phyloP scores from a whole-genome alignment of 2,329 filamentous ascomycete genomes.

The Bimuria novae-zelandiae region DNA sequence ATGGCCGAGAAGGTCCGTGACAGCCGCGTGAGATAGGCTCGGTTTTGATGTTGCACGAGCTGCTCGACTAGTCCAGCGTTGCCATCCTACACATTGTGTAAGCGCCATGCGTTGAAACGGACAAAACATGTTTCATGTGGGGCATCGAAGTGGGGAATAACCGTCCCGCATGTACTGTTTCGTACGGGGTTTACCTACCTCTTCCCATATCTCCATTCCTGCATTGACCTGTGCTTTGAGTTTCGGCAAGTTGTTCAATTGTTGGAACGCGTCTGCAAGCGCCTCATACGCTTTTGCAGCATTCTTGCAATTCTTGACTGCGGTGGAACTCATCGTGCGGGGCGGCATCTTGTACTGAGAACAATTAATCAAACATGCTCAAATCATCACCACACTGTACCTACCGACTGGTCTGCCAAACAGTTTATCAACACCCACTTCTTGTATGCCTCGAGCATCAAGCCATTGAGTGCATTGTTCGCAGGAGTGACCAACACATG shows the following conservation, averaged over 20 bases:
- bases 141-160: neutral
- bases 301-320: conserved; percentile 61
- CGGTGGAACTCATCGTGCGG: conserved; percentile 57
- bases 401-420: conserved; percentile 67
- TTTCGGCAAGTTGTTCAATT: conserved; percentile 54
- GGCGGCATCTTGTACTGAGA: conserved; percentile 58
- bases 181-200: conserved; percentile 47
- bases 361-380: neutral
- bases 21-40: conserved; percentile 75
- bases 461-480: conserved; percentile 67
- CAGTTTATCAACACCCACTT: conserved; percentile 84
- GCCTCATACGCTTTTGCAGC: conserved; percentile 72
- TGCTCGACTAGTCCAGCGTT: conserved; percentile 73
- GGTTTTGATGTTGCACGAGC: conserved; percentile 72
- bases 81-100: conserved; percentile 59
- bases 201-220: conserved; percentile 64
- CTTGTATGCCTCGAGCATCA: conserved; percentile 90
- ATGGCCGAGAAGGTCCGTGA: conserved; percentile 72
- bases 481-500: conserved; percentile 66
- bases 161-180: conserved; percentile 1
- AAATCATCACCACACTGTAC: conserved; percentile 20
- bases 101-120: conserved; percentile 20
- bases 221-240: conserved; percentile 68
- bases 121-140: conserved; percentile 19
- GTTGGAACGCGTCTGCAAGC: conserved; percentile 69